Percentiles rank a stretch among this genome's conserved stretches.
These are phyloP conservation scores for Inosperma sp. DNA, from an alignment of 768 basidiomycete species.

Conservation along the genomic window DNA sequence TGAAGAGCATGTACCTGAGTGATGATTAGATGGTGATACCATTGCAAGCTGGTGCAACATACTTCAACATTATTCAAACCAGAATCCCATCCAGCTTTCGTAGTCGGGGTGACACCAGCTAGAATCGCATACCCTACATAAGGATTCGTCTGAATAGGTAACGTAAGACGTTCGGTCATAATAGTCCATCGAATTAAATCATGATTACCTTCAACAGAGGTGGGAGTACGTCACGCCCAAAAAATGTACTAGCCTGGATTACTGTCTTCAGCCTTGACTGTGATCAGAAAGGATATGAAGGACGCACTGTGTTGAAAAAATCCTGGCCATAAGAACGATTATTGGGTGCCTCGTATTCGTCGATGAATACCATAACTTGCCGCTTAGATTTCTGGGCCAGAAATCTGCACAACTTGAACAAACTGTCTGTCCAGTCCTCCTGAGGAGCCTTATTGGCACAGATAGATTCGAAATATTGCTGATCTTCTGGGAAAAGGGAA, in stretches of 20 bases:
- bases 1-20: conserved; percentile 8
- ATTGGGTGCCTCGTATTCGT: conserved; percentile 4
- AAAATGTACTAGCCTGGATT: conserved; percentile 4
- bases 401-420: background rate
- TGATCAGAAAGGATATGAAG: background rate
- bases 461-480: background rate
- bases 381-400: background rate
- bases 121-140: conserved; percentile 5
- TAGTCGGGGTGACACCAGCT: background rate
- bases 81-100: conserved; percentile 6
- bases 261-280: conserved; percentile 3
- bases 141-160: conserved; percentile 5
- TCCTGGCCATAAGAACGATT: background rate
- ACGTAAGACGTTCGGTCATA: background rate
- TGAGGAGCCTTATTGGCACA: background rate
- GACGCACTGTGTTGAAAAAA: background rate
- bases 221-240: conserved; percentile 5
- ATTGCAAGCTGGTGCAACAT: background rate
- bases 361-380: background rate
- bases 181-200: conserved; percentile 3
- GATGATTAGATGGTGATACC: background rate
- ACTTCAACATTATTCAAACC: conserved; percentile 5
- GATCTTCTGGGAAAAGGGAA: background rate
- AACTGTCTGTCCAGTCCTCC: background rate
- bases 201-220: background rate